These are phyloP conservation scores for Naganishia randhawae DNA, from an alignment of 768 basidiomycete species.

Conservation along the genomic window DNA sequence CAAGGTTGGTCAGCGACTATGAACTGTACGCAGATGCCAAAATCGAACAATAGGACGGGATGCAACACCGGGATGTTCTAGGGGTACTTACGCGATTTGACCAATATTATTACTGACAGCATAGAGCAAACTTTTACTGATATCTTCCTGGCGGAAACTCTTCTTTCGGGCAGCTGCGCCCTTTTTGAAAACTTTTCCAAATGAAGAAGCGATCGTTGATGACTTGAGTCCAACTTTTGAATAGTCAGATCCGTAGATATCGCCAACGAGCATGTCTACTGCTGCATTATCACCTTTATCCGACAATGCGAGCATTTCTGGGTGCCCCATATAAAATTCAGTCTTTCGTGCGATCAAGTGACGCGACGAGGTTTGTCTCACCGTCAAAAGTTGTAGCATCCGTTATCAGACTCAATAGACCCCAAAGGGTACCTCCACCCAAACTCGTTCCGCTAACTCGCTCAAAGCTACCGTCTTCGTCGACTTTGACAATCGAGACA, in stretches of 20 bases:
- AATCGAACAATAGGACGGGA: neutral
- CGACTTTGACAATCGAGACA: conserved; percentile 94
- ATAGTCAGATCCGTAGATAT: conserved; percentile 99
- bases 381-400: conserved; percentile 93
- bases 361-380: conserved; percentile 59
- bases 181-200: conserved; percentile 97
- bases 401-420: conserved; percentile 87
- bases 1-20: conserved; percentile 31
- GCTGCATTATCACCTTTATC: conserved; percentile 87
- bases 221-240: conserved; percentile 91
- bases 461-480: conserved; percentile 91
- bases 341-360: neutral
- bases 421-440: conserved; percentile 97
- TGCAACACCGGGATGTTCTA: neutral
- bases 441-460: conserved; percentile 94
- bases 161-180: conserved; percentile 58
- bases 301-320: conserved; percentile 94
- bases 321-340: neutral
- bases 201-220: conserved; percentile 94
- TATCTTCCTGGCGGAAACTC: conserved; percentile 82
- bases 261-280: conserved; percentile 98
- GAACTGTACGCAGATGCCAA: neutral
- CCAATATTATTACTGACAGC: conserved; percentile 99
- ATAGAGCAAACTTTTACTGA: conserved; percentile 88
- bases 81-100: conserved; percentile 85